Evolutionary conservation across 495 filamentous ascomycete genomes (phyloP), one percentile per base, ranked within the genome.

Genomic region (Melanomma pulvis-pyrius): DNA sequence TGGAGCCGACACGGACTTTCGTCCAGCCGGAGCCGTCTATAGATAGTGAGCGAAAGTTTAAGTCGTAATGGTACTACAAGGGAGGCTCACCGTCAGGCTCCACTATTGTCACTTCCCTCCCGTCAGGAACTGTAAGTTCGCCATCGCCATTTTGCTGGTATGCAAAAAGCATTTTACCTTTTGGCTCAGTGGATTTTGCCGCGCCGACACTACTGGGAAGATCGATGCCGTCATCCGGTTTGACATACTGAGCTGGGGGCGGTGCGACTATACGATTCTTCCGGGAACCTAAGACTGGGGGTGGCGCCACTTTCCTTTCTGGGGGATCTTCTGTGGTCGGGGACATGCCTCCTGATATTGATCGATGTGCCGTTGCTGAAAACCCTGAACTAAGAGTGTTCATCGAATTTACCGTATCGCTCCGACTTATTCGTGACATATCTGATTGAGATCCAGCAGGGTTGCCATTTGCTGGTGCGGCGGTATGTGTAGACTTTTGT

Each of bases 11-110:
- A 28, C 87, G 86, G 62, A 99, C 87, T 73, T 86, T 90, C 62
- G 92, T 83, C 94, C 94, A 99, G 41, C 94, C 94, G 19, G 88
- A 87, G 56, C 94, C 93, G 75, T 96, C 93, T 96, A 65, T 24
- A 29, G 5, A 54, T 26, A 25, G 13, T 41, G 8, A 61, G 58
- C 3, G 64, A 44, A 48, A 64, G 56, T 26, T 51, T 13, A 19
- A 59, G 19, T 25, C 46, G 7, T 30, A 1, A 54, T 19, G 15
- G 34, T 22, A 17, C 28, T 24, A 11, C 25, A 32, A 15, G 12
- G 17, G 29, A 26, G 13, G 78, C 86, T 80, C 82, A 96, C 92
- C 92, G 78, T 99, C 96, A 25, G 89, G 87, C 63, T 97, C 92
- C n/a, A 96, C 57, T 28, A 98, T 84, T 0, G 78, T 76, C 22